These are phyloP conservation scores for Phytopythium litorale DNA, from an alignment of 352 stramenopile species.

Conservation along the genomic window DNA sequence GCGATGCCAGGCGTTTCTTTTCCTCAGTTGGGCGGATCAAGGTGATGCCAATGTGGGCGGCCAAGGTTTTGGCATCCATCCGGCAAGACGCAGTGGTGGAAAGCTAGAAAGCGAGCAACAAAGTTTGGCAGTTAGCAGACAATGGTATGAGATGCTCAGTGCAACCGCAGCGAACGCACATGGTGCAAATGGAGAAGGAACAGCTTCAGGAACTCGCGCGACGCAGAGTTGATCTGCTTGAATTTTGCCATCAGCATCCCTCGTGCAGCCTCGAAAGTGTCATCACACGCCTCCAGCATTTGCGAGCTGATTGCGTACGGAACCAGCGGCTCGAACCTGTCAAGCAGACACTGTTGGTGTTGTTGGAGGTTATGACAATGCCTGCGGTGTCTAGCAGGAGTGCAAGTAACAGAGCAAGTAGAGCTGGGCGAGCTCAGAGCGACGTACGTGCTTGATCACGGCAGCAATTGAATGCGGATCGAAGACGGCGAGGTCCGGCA, in stretches of 20 bases:
- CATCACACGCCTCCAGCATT: slow-evolving; percentile 24
- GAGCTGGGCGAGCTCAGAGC: not conserved
- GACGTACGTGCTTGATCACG: slow-evolving; percentile 35
- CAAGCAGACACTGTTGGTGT: slow-evolving; percentile 11
- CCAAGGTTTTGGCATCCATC: slow-evolving; percentile 40
- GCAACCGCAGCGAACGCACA: slow-evolving; percentile 15
- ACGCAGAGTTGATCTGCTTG: slow-evolving; percentile 27
- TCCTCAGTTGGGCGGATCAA: slow-evolving; percentile 41
- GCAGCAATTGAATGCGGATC: slow-evolving; percentile 41
- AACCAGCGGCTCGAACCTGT: slow-evolving; percentile 40
- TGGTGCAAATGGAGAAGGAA: slow-evolving; percentile 45
- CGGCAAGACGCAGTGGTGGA: slow-evolving; percentile 28
- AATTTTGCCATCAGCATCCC: slow-evolving; percentile 19
- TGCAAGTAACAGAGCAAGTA: too few relatives aligned
- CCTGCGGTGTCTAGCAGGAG: not conserved
- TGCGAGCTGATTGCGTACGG: slow-evolving; percentile 27
- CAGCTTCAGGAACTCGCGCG: slow-evolving; percentile 41
- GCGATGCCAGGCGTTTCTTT: slow-evolving; percentile 14
- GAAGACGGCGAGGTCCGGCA: slow-evolving; percentile 35
- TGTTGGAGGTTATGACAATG: not conserved
- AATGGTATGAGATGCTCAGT: not conserved
- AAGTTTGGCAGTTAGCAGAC: not conserved
- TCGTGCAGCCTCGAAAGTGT: slow-evolving; percentile 9
- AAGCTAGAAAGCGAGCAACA: slow-evolving; percentile 17
- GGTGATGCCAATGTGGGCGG: slow-evolving; percentile 30